A percentile compares a stretch with the other conserved stretches of the same genome.
Conservation (phyloP, 345 rosid genomes). For the Linum tenue region DNA sequence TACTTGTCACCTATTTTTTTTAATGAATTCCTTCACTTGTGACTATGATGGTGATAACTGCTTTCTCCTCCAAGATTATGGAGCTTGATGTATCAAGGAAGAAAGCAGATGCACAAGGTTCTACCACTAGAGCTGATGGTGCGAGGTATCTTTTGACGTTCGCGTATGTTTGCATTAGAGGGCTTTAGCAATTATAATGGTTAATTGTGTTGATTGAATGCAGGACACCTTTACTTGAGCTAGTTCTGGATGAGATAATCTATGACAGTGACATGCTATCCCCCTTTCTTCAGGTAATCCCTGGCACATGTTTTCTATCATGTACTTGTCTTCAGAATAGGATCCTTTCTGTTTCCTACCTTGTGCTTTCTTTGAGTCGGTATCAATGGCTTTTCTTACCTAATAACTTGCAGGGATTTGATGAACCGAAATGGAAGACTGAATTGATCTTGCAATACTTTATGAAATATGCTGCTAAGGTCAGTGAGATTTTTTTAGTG, state of each 20-base stretch:
- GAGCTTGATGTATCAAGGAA: slow-evolving; percentile 66
- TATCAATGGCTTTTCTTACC: background rate
- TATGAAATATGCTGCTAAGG: slow-evolving; percentile 56
- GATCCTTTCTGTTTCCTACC: background rate
- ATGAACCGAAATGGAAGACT: slow-evolving; percentile 74
- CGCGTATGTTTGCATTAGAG: slow-evolving; percentile 5
- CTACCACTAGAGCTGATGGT: slow-evolving; percentile 61
- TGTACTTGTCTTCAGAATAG: background rate
- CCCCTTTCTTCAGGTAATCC: slow-evolving; percentile 55
- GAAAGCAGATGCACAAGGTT: slow-evolving; percentile 52
- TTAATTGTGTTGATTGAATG: slow-evolving; percentile 15
- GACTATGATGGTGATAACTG: slow-evolving; percentile 11
- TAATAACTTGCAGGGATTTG: slow-evolving; percentile 38
- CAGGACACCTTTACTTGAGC: slow-evolving; percentile 67
- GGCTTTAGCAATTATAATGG: background rate
- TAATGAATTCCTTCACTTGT: background rate
- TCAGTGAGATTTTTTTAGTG: slow-evolving; percentile 6
- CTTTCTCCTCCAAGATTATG: slow-evolving; percentile 43
- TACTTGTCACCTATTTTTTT: slow-evolving; percentile 1
- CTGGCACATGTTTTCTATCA: background rate
- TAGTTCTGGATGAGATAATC: slow-evolving; percentile 61
- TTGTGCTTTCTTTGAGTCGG: background rate
- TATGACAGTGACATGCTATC: slow-evolving; percentile 43
- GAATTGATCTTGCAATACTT: slow-evolving; percentile 62
- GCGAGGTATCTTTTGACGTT: slow-evolving; percentile 43